Evolutionary conservation across 495 filamentous ascomycete genomes (phyloP).

Genomic region (Neurospora pannonica): DNA sequence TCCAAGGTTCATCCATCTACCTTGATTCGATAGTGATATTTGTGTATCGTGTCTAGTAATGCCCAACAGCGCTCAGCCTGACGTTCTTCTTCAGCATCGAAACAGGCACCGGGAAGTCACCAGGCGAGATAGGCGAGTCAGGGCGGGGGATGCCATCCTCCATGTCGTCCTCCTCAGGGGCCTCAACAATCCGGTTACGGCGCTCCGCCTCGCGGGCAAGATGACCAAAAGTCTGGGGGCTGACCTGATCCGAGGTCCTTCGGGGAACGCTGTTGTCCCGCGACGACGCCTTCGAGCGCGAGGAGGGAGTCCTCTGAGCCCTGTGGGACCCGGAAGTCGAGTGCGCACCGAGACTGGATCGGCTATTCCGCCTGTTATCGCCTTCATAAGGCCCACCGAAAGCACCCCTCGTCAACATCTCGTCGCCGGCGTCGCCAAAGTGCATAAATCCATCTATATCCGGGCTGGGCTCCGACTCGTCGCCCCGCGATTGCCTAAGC

Average conservation of each 20-base stretch:
- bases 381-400: neutral
- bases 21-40: neutral
- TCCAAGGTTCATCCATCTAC: neutral
- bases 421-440: constrained; percentile 18
- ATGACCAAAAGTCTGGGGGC: neutral
- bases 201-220: constrained; percentile 5
- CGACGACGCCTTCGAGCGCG: neutral
- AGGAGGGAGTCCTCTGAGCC: neutral
- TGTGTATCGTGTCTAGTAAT: constrained; percentile 8
- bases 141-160: constrained; percentile 18
- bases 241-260: constrained; percentile 5
- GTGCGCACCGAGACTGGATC: constrained; percentile 7
- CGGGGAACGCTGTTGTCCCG: constrained; percentile 3
- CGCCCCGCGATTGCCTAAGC: constrained; percentile 8
- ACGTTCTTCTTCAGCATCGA: constrained; percentile 35
- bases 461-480: constrained; percentile 26
- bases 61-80: constrained; percentile 38
- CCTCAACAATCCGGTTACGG: constrained; percentile 15
- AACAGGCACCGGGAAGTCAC: constrained; percentile 17
- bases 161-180: constrained; percentile 14
- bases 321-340: constrained; percentile 3
- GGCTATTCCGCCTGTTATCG: constrained; percentile 5
- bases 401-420: constrained; percentile 8
- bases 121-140: constrained; percentile 29
- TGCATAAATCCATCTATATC: constrained; percentile 33